phyloP scores from a whole-genome alignment of 768 basidiomycete genomes.

The Mycena rosella region DNA sequence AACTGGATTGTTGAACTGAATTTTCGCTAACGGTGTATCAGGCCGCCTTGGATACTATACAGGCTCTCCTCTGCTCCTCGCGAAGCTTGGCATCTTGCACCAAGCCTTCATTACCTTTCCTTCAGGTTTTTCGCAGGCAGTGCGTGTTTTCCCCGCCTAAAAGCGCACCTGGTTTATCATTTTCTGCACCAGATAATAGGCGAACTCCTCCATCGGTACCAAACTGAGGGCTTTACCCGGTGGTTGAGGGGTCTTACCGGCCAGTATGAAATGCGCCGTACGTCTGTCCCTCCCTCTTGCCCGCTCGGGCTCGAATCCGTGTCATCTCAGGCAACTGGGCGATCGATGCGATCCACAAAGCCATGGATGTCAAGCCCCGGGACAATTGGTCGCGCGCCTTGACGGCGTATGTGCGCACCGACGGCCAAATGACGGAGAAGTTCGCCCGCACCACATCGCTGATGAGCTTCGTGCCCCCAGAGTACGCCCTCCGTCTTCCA shows the following conservation, averaged over 20 bases:
- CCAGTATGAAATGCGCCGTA: constrained; percentile 36
- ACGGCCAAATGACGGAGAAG: constrained; percentile 35
- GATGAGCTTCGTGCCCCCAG: constrained; percentile 37
- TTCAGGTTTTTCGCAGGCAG: constrained; percentile 69
- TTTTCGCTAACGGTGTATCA: not conserved
- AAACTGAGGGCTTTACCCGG: constrained; percentile 31
- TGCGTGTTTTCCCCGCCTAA: constrained; percentile 44
- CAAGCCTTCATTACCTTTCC: constrained; percentile 63
- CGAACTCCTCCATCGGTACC: constrained; percentile 29
- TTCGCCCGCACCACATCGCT: constrained; percentile 24
- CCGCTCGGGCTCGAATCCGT: not conserved
- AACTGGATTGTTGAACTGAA: not conserved
- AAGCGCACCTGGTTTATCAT: not conserved
- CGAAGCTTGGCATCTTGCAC: constrained; percentile 56
- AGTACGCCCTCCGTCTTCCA: constrained; percentile 17
- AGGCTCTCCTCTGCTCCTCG: constrained; percentile 66
- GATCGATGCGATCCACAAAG: constrained; percentile 29
- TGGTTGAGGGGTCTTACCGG: constrained; percentile 36
- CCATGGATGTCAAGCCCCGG: constrained; percentile 23
- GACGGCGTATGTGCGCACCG: constrained; percentile 23
- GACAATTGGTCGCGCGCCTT: constrained; percentile 26
- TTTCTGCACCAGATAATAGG: constrained; percentile 19
- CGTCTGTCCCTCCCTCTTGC: not conserved
- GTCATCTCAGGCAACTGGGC: constrained; percentile 28
- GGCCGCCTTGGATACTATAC: constrained; percentile 72